A percentile compares a stretch with the other conserved stretches of the same genome.
These are phyloP conservation scores for Psilocybe mexicana DNA, from an alignment of 1,284 basidiomycete species.

Conservation along the genomic window DNA sequence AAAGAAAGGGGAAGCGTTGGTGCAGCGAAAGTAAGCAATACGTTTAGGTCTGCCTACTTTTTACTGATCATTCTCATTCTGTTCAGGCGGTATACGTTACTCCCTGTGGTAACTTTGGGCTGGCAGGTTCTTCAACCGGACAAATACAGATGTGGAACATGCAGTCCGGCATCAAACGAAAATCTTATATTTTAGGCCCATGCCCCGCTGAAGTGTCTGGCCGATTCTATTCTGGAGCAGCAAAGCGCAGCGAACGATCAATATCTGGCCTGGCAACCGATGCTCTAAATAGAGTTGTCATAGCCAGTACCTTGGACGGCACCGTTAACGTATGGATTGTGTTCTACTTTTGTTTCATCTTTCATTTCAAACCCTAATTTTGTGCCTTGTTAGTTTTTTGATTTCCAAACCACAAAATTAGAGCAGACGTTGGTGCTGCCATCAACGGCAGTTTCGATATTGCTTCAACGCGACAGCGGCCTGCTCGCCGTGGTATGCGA, in stretches of 20 bases:
- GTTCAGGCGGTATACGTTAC: conserved; percentile 84
- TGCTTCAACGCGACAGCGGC: conserved; percentile 84
- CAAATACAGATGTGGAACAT: conserved; percentile 91
- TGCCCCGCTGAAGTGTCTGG: conserved; percentile 55
- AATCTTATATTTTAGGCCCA: conserved; percentile 69
- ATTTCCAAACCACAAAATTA: conserved; percentile 85
- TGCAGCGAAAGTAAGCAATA: conserved; percentile 57
- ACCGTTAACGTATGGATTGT: conserved; percentile 72
- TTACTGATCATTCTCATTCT: not conserved
- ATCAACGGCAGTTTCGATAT: conserved; percentile 70
- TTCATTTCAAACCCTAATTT: conserved; percentile 1
- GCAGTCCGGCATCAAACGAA: conserved; percentile 90
- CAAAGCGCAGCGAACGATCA: conserved; percentile 55
- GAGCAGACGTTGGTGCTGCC: conserved; percentile 70
- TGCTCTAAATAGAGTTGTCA: conserved; percentile 78
- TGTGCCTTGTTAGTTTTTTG: conserved; percentile 75
- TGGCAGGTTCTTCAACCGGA: conserved; percentile 82
- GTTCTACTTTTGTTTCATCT: conserved; percentile 1
- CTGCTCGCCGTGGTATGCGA: conserved; percentile 87
- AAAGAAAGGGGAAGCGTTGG: conserved; percentile 47
- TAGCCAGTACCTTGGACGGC: conserved; percentile 88
- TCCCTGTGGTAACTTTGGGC: conserved; percentile 94
- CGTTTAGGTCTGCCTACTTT: conserved; percentile 5
- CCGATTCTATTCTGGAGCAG: conserved; percentile 39
- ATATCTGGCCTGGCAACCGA: conserved; percentile 89